phyloP scores from a whole-genome alignment of 1,284 basidiomycete species.

The Retiboletus flavoniger region DNA sequence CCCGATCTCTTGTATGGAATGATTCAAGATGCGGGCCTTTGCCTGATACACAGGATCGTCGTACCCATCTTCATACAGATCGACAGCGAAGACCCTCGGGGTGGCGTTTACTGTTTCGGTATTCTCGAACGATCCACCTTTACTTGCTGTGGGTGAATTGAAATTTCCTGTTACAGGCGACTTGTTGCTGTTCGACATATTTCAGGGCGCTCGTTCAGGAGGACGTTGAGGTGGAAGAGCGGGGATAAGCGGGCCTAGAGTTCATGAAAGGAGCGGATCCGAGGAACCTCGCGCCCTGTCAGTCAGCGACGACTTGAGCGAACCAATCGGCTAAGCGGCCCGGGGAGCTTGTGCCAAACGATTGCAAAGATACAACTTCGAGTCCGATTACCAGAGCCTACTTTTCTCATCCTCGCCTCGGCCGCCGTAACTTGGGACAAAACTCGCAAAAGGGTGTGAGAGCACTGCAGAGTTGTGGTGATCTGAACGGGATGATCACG shows the following conservation, averaged over 20 bases:
- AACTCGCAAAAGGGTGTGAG: too few species aligned
- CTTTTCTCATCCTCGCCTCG: too few species aligned
- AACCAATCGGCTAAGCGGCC: too few species aligned
- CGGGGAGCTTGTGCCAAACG: too few species aligned
- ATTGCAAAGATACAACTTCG: too few species aligned
- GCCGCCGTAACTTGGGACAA: too few species aligned
- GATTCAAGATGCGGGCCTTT: conserved; percentile 57
- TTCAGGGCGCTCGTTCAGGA: neutral
- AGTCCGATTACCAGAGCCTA: too few species aligned
- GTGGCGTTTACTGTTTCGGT: neutral
- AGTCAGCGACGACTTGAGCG: too few species aligned
- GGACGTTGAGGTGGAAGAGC: neutral
- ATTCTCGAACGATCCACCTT: neutral
- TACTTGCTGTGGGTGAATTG: neutral
- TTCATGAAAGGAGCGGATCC: neutral
- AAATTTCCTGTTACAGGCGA: neutral
- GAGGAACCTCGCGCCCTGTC: too few species aligned
- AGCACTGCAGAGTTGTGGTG: too few species aligned
- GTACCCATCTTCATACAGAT: conserved; percentile 46
- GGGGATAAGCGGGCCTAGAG: neutral
- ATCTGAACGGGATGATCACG: too few species aligned
- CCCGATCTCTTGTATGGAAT: conserved; percentile 59
- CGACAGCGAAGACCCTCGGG: conserved; percentile 1
- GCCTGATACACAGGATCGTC: conserved; percentile 55
- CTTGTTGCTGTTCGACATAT: conserved; percentile 4